Conservation (phyloP, 2,329 filamentous ascomycete species). For the Seiridium cupressi region DNA sequence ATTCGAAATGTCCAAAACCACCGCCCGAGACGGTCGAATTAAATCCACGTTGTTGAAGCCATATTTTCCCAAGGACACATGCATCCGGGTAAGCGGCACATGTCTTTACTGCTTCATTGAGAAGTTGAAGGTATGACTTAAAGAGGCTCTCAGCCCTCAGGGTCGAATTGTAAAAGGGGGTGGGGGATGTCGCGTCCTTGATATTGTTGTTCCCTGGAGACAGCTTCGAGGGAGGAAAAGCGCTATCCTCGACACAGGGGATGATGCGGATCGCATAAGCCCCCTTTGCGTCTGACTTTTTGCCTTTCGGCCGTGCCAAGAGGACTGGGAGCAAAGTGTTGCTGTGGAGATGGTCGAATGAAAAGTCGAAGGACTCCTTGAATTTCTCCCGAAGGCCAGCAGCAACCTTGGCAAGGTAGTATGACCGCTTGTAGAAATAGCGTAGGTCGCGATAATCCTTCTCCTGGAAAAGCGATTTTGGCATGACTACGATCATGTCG, state of each 20-base stretch:
- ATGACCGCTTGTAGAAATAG: slow-evolving; percentile 93
- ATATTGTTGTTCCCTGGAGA: slow-evolving; percentile 69
- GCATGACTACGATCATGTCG: slow-evolving; percentile 88
- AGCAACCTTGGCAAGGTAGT: slow-evolving; percentile 82
- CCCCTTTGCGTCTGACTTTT: slow-evolving; percentile 19
- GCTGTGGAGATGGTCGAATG: slow-evolving; percentile 67
- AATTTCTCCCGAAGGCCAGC: slow-evolving; percentile 63
- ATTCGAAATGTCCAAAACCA: slow-evolving; percentile 93
- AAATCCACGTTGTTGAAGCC: slow-evolving; percentile 87
- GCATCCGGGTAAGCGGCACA: slow-evolving; percentile 78
- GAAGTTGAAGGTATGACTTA: slow-evolving; percentile 70
- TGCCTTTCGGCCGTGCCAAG: slow-evolving; percentile 35
- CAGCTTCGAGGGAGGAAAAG: slow-evolving; percentile 73
- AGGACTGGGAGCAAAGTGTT: slow-evolving; percentile 75
- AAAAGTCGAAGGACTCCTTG: slow-evolving; percentile 51
- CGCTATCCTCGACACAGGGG: slow-evolving; percentile 65
- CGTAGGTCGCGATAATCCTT: slow-evolving; percentile 93
- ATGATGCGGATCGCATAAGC: slow-evolving; percentile 69
- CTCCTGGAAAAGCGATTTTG: slow-evolving; percentile 75
- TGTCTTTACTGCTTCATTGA: slow-evolving; percentile 67
- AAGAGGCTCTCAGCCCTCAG: slow-evolving; percentile 75
- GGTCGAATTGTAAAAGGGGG: slow-evolving; percentile 87
- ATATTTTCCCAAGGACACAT: slow-evolving; percentile 80
- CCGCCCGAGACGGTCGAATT: slow-evolving; percentile 69
- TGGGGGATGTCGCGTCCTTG: slow-evolving; percentile 48